Base-by-base conservation (phyloP, 768 basidiomycete genomes). In the Tylopilus sp. region DNA sequence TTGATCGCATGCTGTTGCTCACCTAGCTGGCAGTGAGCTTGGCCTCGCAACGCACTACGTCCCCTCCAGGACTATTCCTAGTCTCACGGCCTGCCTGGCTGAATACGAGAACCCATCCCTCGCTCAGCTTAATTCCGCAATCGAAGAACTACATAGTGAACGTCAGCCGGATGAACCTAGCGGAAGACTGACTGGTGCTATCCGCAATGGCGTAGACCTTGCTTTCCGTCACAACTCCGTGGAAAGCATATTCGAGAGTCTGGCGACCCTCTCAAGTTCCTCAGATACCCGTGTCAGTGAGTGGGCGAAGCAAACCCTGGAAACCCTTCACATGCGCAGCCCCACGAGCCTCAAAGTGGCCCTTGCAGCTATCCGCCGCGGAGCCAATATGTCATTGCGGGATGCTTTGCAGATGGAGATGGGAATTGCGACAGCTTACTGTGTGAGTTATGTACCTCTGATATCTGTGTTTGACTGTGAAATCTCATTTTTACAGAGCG, bases 11-110 rank as follows among this genome's bases (percentile, higher is more conserved):
- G 42, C 59, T 51, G 59, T 61, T 26, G 38, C 22, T 54, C 45
- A 59, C 48, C 16, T 36, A 50, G 34, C 16, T 29, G 55, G 50
- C 64, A 96, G 93, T 63, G 92, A 94, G 57, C 83, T 86, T 63
- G 96, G 97, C 29, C 79, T 98, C 62, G 95, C 96, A 5, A 98
- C 97, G 3, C 97, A 99, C 70, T 98, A 79, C 63, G 81, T 98
- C 48, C 84, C 92, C 11, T 86, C 90, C 16, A 75, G 85, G 50
- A 79, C 86, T 34, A 74, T 97, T 33, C 83, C 88, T 16, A 76
- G 78, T 37, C 80, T 98, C 44, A 74, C 91, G 37, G 77, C 84
- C 49, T 80, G 84, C 53, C 73, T 98, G 50, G 78, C 84, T 17
- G 72, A 70, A 53, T 70, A 68, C 52, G 60, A 71, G 61, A 52